Conservation (phyloP, 1,284 basidiomycete genomes). For the Cutaneotrichosporon mucoides region DNA sequence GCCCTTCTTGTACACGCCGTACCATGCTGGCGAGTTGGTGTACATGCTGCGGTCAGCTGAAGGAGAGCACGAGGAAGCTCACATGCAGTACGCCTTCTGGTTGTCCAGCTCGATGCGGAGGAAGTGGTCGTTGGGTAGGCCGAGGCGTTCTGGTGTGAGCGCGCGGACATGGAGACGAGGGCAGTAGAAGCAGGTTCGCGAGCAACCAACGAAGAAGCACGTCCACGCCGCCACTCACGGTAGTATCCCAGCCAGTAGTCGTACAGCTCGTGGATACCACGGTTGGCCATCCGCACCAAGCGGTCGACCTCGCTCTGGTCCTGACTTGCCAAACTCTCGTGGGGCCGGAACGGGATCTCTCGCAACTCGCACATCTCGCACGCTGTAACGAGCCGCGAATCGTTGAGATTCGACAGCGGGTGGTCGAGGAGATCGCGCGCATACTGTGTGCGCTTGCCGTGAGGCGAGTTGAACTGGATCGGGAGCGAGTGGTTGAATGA, state of each 20-base stretch:
- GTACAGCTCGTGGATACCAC: conserved; percentile 19
- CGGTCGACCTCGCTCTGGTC: conserved; percentile 17
- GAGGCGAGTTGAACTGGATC: conserved; percentile 12
- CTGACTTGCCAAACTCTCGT: conserved; percentile 10
- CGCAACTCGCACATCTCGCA: conserved; percentile 22
- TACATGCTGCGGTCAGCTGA: conserved; percentile 14
- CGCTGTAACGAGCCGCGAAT: conserved; percentile 27
- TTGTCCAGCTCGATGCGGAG: conserved; percentile 24
- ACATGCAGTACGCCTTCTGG: conserved; percentile 16
- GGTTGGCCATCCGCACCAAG: conserved; percentile 21
- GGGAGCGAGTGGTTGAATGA: conserved; percentile 31
- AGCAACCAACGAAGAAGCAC: no score
- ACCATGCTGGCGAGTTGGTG: conserved; percentile 14
- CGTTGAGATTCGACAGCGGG: conserved; percentile 23
- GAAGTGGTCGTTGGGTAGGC: conserved; percentile 19
- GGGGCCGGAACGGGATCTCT: conserved; percentile 13
- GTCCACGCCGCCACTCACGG: no score
- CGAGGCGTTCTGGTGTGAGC: not conserved
- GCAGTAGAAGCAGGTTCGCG: no score
- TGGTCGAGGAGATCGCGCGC: conserved; percentile 28
- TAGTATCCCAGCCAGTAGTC: conserved; percentile 26
- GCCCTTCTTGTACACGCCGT: conserved; percentile 13
- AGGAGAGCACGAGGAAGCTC: not conserved
- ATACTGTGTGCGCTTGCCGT: conserved; percentile 15
- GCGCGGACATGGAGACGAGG: no score